Base-by-base conservation (phyloP, 2,329 filamentous ascomycete species). In the Plectosphaerella cucumerina region DNA sequence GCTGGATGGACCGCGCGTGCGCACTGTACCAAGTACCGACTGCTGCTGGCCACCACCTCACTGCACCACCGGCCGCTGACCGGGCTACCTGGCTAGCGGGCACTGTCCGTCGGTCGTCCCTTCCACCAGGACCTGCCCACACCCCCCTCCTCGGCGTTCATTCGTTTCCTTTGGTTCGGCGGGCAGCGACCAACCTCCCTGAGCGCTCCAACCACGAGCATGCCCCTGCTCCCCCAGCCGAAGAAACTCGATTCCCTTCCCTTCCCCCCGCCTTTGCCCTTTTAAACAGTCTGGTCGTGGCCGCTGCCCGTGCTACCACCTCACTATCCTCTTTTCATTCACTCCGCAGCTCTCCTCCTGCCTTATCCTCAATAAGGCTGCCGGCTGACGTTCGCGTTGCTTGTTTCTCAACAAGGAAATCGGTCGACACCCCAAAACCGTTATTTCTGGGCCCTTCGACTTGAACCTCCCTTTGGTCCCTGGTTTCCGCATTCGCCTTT, bases 281-380 rank as follows among this genome's bases (percentile, higher is more conserved):
- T 65, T 69, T 65, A 69, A 70, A 67, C 64, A 65, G 63, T 68
- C 60, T 65, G 64, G 65, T 63, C 62, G 62, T 69, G 68, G 62
- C 67, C 67, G 65, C 68, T 69, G 68, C 64, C 67, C 67, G 70
- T 74, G 70, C 70, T 72, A 75, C 72, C 65, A 73, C 68, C 69
- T 73, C 69, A 66, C 71, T 74, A 74, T 73, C 65, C 72, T 74
- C 70, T 73, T 75, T 75, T 74, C 70, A 72, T 67, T 60, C 72
- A 72, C 70, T 71, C 68, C 69, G 71, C 70, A 70, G 68, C 34
- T 72, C 64, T 67, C 71, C 67, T 69, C 74, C 67, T 63, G 58
- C 71, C 71, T 70, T 65, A 72, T 73, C 26, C 53, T 54, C 53
- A 54, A 57, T 56, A 49, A 56, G 53, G 59, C 60, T 62, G 59